phyloP scores from a whole-genome alignment of 1,139 yeast genomes.

The Tardiomyces blankii region DNA sequence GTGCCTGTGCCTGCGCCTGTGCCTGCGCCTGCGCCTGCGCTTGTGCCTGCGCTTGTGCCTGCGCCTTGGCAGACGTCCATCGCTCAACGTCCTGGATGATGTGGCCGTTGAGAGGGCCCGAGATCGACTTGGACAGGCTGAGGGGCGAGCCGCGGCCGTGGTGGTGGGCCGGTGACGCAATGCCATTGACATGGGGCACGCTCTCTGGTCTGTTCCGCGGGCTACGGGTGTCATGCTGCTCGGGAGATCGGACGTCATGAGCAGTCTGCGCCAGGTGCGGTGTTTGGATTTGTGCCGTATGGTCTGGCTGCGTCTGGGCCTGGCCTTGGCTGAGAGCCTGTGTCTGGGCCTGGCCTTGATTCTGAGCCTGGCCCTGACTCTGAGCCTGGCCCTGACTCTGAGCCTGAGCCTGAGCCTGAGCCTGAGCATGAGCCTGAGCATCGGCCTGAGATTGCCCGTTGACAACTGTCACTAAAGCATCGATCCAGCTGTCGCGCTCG shows the following conservation, averaged over 20 bases:
- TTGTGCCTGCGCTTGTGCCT: not conserved
- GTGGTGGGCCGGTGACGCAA: not conserved
- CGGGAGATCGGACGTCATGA: not conserved
- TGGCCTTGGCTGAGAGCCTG: not conserved
- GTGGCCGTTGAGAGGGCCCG: not conserved
- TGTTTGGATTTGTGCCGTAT: not conserved
- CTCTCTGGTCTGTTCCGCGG: no score
- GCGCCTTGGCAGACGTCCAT: not conserved
- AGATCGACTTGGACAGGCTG: not conserved
- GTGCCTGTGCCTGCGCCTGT: no score
- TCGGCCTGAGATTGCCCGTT: not conserved
- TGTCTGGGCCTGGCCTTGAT: not conserved
- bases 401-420: not conserved
- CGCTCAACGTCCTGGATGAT: not conserved
- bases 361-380: not conserved
- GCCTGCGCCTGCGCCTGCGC: not conserved
- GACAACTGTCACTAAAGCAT: conserved; percentile 33
- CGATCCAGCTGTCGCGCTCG: conserved; percentile 75
- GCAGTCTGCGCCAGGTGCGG: not conserved
- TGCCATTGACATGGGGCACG: no score
- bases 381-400: not conserved
- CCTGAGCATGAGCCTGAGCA: not conserved
- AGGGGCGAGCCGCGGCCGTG: not conserved
- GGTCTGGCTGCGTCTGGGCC: not conserved
- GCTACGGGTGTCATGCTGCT: no score